Evolutionary conservation across 1,139 yeast species (phyloP).

Genomic region (Eremothecium sinecaudum): DNA sequence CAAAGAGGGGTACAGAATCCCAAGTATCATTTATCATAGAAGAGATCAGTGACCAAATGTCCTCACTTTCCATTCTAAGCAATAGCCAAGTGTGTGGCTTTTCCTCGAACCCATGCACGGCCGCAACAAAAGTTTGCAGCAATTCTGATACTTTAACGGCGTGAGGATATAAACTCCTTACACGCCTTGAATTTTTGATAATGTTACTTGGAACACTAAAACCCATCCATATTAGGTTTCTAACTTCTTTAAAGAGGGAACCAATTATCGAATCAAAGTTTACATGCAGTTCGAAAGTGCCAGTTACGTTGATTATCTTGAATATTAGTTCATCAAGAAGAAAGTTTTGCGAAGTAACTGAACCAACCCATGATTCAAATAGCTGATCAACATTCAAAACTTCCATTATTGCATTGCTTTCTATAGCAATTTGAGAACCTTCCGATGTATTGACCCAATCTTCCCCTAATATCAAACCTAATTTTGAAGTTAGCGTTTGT

Average conservation of each 20-base stretch:
- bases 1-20: constrained; percentile 7
- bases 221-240: constrained; percentile 44
- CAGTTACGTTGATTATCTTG: constrained; percentile 25
- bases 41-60: constrained; percentile 9
- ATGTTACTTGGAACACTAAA: constrained; percentile 51
- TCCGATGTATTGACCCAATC: constrained; percentile 71
- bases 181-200: constrained; percentile 37
- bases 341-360: constrained; percentile 16
- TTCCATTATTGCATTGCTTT: constrained; percentile 38
- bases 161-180: constrained; percentile 46
- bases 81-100: constrained; percentile 8
- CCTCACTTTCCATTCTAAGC: constrained; percentile 5
- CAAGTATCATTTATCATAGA: constrained; percentile 7
- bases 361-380: constrained; percentile 42
- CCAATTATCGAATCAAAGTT: constrained; percentile 46
- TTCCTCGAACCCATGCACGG: constrained; percentile 5
- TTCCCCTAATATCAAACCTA: constrained; percentile 51
- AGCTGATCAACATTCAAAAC: constrained; percentile 39
- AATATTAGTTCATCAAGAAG: constrained; percentile 36
- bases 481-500: constrained; percentile 34
- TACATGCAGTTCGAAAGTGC: constrained; percentile 28
- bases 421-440: constrained; percentile 54
- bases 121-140: constrained; percentile 28
- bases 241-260: constrained; percentile 43
- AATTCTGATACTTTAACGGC: constrained; percentile 49